Percentiles rank a stretch among this genome's conserved stretches.
phyloP scores from a whole-genome alignment of 495 filamentous ascomycete species.

The Trichoderma erinaceum region DNA sequence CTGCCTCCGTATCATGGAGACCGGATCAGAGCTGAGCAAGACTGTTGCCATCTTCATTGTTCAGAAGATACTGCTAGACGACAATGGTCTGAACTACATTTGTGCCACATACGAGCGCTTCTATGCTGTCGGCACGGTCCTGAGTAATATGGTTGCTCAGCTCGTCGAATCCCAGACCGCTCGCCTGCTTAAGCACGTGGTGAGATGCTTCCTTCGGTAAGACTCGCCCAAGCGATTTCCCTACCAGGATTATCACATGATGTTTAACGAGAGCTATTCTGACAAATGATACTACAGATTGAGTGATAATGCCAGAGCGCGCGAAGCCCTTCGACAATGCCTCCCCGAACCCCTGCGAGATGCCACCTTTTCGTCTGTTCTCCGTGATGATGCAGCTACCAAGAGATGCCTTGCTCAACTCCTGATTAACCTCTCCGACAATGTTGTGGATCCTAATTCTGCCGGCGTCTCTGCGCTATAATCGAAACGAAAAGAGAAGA shows the following conservation, averaged over 20 bases:
- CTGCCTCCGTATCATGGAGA: conserved; percentile 99
- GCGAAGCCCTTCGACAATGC: conserved; percentile 93
- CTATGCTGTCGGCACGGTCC: conserved; percentile 94
- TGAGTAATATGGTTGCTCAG: conserved; percentile 98
- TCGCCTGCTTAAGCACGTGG: conserved; percentile 92
- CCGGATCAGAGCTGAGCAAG: conserved; percentile 95
- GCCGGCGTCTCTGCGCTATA: conserved; percentile 49
- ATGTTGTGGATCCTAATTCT: conserved; percentile 57
- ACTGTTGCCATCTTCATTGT: conserved; percentile 99
- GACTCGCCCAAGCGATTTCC: conserved; percentile 22
- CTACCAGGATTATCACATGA: not conserved
- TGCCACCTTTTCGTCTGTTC: conserved; percentile 91
- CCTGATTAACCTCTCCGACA: conserved; percentile 93
- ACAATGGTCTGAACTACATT: conserved; percentile 96
- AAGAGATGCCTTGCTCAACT: conserved; percentile 97
- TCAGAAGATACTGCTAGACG: conserved; percentile 98
- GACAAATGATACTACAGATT: conserved; percentile 46
- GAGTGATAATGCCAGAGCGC: conserved; percentile 91
- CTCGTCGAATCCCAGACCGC: conserved; percentile 97
- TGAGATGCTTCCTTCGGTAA: conserved; percentile 91
- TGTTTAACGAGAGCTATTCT: not conserved
- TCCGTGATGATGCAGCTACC: conserved; percentile 94
- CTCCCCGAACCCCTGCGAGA: conserved; percentile 95
- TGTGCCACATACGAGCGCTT: conserved; percentile 99
- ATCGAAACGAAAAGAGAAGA: not conserved